Percentiles rank a stretch among this genome's conserved stretches.
Evolutionary conservation across 805 yeast genomes (phyloP).

Genomic region (Metschnikowia chrysomelidarum): DNA sequence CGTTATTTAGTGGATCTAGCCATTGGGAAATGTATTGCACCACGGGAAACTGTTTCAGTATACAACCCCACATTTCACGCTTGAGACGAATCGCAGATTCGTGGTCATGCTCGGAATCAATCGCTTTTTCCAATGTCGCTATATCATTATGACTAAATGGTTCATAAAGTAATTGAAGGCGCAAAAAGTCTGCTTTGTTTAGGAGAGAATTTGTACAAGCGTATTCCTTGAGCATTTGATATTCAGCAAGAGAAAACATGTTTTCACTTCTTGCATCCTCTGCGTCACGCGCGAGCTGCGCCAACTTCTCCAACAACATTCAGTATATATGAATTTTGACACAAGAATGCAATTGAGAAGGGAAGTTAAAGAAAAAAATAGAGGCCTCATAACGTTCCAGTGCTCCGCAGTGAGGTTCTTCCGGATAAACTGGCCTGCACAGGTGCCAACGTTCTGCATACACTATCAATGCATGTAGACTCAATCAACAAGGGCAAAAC

Average conservation of each 20-base stretch:
- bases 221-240: neutral
- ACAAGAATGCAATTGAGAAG: too few species aligned
- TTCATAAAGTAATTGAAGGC: slow-evolving; percentile 1
- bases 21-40: neutral
- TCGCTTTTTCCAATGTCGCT: slow-evolving; percentile 10
- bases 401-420: neutral
- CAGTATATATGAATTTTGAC: too few species aligned
- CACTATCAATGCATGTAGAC: too few species aligned
- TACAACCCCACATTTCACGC: neutral
- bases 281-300: too few species aligned
- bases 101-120: slow-evolving; percentile 2
- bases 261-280: too few species aligned
- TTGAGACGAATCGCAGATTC: neutral
- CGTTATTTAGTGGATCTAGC: neutral
- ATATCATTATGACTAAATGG: slow-evolving; percentile 8
- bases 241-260: neutral
- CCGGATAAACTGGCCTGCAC: too few species aligned
- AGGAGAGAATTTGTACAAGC: neutral
- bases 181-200: slow-evolving; percentile 4
- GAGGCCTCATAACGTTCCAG: too few species aligned
- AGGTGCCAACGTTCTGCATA: too few species aligned
- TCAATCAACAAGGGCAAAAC: too few species aligned
- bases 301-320: too few species aligned
- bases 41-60: slow-evolving; percentile 4
- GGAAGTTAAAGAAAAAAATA: too few species aligned